Evolutionary conservation across 2,329 filamentous ascomycete genomes (phyloP), one percentile per base, ranked within the genome.

Genomic region (Keithomyces neogunnii): DNA sequence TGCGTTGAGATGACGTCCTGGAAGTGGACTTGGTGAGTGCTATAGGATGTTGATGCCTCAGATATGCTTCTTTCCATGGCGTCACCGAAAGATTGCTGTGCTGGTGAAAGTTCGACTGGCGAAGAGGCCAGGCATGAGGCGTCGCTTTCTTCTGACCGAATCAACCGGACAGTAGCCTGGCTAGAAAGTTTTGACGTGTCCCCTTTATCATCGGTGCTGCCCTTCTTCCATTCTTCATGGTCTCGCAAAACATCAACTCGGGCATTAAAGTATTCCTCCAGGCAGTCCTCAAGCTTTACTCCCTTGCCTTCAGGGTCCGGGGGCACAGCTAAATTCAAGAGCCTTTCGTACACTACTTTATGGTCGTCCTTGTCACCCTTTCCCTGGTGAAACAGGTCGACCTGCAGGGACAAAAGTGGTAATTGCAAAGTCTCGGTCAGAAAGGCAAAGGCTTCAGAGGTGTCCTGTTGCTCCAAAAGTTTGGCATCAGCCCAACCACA

Each of bases 241-340:
- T 92, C 86, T 49, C 92, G 80, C 57, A 86, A 84, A 3, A 99
- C 90, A 61, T 96, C 90, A 49, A 99, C 89, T 51, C 84, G 80
- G 52, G 91, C 91, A 68, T 97, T 96, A 76, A 97, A 97, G 63
- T 96, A 97, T 49, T 86, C 84, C 65, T 96, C 91, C 19, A 99
- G 71, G 60, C 92, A 97, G 58, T 95, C 88, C 67, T 97, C 93
- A 26, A 99, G 72, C 31, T 85, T 90, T 55, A 96, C 78, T 3
- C 78, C 76, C 53, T 82, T 82, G 29, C 83, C 84, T 45, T 87
- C 81, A 5, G 83, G 77, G 47, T 88, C 84, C 1, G 84, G 76
- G 0, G 89, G 88, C n/a, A 99, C 88, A 1, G 90, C 91, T 40
- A 99, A 81, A 62, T 97, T 93, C 5, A 99, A 75, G 28, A 96